These are phyloP conservation scores for Ceratocystis eucalypticola DNA, from an alignment of 2,329 filamentous ascomycete genomes.

Conservation along the genomic window DNA sequence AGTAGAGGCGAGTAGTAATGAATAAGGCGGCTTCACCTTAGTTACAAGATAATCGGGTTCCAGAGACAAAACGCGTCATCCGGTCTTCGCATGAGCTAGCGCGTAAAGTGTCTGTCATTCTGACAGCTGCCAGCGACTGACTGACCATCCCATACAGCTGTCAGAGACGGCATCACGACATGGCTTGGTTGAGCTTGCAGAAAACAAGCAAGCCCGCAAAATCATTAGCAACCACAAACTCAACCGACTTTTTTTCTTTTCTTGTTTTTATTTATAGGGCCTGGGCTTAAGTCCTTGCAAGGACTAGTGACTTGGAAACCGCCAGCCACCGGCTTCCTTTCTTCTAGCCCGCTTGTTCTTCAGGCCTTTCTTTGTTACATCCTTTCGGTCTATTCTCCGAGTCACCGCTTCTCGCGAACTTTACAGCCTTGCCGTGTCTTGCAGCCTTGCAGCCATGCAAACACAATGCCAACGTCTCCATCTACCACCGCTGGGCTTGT, in stretches of 20 bases:
- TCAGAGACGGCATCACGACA: too few relatives aligned
- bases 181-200: too few relatives aligned
- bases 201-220: neutral
- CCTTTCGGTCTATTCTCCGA: neutral
- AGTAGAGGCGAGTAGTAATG: neutral
- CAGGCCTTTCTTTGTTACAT: neutral
- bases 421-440: conserved; percentile 1
- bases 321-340: neutral
- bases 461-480: conserved; percentile 14
- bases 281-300: neutral
- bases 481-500: conserved; percentile 10
- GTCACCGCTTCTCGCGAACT: neutral
- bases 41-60: too few relatives aligned
- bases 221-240: neutral
- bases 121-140: neutral
- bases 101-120: neutral
- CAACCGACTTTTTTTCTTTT: neutral
- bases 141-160: neutral
- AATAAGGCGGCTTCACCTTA: neutral
- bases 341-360: neutral
- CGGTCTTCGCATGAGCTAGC: neutral
- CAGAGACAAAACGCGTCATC: neutral
- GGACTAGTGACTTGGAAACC: neutral
- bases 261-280: neutral
- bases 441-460: conserved; percentile 13